Base-by-base conservation (phyloP, 1,284 basidiomycete genomes). In the Trichosporon sp. region DNA sequence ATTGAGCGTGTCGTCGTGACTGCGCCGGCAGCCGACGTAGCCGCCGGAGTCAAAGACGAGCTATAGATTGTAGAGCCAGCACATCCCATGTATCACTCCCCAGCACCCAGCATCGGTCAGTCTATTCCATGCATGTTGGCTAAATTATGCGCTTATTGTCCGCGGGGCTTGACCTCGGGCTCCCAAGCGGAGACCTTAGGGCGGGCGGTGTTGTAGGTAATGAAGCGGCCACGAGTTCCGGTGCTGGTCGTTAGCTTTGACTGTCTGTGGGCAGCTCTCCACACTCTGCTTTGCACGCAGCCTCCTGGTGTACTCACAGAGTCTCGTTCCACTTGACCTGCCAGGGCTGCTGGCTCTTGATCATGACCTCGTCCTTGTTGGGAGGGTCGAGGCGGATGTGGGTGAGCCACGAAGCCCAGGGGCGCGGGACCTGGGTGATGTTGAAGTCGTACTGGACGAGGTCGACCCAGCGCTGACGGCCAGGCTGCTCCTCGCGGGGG, bases 361-460 rank as follows among this genome's bases (percentile, higher is more conserved):
- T 84, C 76, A 94, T 81, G 33, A 92, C 81, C 0, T 83, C 77
- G 74, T 96, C 95, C 69, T 89, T 83, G 1, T 84, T 82, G 1
- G 94, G 95, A 6, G 91, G 85, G 40, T 87, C 85, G 70, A 87
- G 85, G 57, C 94, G 90, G 74, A 95, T 95, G 76, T 95, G 92
- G n/a, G 85, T 84, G 31, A 96, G 80, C 94, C 94, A 97, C 8
- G 92, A 87, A 80, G 95, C 92, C 95, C 95, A 96, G 80, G 94
- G 92, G 2, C 92, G 86, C 32, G 92, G 90, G 36, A 95, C 87
- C 83, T 97, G 94, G 0, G 91, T 86, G 10, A 90, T 91, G 75
- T 95, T 90, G 80, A 85, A 89, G 71, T 94, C 87, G 77, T 95
- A 89, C 82, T 94, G 91, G 34, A 88, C 85, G 74, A 86, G 92